Conservation (phyloP, 805 yeast species). For the Kazachstania kunashirensis region DNA sequence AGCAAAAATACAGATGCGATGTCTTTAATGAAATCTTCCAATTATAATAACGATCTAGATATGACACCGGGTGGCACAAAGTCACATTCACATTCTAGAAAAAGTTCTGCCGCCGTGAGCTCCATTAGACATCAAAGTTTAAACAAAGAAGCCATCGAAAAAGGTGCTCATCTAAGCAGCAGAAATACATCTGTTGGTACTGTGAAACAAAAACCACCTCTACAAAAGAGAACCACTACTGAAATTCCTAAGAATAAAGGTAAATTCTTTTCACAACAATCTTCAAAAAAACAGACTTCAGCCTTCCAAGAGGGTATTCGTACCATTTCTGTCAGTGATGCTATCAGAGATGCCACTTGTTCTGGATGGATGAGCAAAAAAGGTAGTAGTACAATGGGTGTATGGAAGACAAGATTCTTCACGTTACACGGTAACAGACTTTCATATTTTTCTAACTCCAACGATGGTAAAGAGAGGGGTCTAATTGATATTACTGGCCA, state of each 20-base stretch:
- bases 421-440: slow-evolving; percentile 86
- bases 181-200: background rate
- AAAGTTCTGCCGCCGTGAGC: slow-evolving; percentile 4
- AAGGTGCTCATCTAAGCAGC: background rate
- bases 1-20: slow-evolving; percentile 14
- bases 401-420: slow-evolving; percentile 82
- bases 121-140: slow-evolving; percentile 3
- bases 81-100: slow-evolving; percentile 6
- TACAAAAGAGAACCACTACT: slow-evolving; percentile 2
- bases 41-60: background rate
- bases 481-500: slow-evolving; percentile 93
- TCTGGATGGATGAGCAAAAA: slow-evolving; percentile 96
- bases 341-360: slow-evolving; percentile 62
- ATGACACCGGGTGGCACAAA: background rate
- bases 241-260: slow-evolving; percentile 29
- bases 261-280: slow-evolving; percentile 17
- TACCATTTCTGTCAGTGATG: slow-evolving; percentile 60
- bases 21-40: slow-evolving; percentile 4
- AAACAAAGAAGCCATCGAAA: background rate
- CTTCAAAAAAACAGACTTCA: slow-evolving; percentile 51
- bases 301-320: slow-evolving; percentile 87
- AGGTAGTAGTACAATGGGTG: slow-evolving; percentile 70
- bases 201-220: background rate
- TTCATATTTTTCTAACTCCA: slow-evolving; percentile 71
- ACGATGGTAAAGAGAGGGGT: slow-evolving; percentile 80